These are phyloP conservation scores for Diaporthe vexans DNA, from an alignment of 2,329 filamentous ascomycete genomes.

Conservation along the genomic window DNA sequence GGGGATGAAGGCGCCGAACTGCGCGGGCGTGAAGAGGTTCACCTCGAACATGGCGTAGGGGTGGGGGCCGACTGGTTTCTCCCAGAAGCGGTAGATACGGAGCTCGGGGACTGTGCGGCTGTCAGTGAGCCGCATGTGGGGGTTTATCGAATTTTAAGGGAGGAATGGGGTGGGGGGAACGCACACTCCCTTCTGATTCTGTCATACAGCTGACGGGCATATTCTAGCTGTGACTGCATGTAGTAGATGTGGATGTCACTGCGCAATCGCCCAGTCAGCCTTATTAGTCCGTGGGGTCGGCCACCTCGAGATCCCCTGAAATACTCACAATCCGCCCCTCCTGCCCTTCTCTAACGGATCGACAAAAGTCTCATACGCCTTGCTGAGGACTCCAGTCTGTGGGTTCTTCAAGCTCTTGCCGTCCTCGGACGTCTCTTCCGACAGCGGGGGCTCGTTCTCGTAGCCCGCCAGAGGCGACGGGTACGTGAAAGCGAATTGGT, in stretches of 20 bases:
- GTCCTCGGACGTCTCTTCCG: slow-evolving; percentile 74
- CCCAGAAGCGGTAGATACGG: slow-evolving; percentile 84
- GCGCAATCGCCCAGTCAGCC: neutral
- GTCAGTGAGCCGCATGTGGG: too few species aligned
- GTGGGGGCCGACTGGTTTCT: slow-evolving; percentile 85
- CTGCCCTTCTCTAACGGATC: slow-evolving; percentile 75
- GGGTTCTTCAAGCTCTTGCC: slow-evolving; percentile 84
- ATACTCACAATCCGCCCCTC: slow-evolving; percentile 78
- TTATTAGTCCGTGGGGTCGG: neutral
- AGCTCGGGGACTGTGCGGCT: slow-evolving; percentile 80
- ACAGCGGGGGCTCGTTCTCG: slow-evolving; percentile 67
- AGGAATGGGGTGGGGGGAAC: too few species aligned
- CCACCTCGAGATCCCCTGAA: neutral
- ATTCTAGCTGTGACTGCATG: slow-evolving; percentile 75
- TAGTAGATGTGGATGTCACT: slow-evolving; percentile 91
- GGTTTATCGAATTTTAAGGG: too few species aligned
- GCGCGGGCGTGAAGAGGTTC: slow-evolving; percentile 85
- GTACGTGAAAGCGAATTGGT: slow-evolving; percentile 61
- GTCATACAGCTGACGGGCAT: slow-evolving; percentile 81
- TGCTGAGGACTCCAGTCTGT: slow-evolving; percentile 70
- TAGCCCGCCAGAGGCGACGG: slow-evolving; percentile 71
- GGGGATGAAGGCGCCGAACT: slow-evolving; percentile 90
- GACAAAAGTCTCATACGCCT: slow-evolving; percentile 78
- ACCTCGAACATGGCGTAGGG: slow-evolving; percentile 93
- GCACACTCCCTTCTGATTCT: slow-evolving; percentile 84